These are phyloP conservation scores for Pichia sp. DNA, from an alignment of 1,139 yeast species.

Conservation along the genomic window DNA sequence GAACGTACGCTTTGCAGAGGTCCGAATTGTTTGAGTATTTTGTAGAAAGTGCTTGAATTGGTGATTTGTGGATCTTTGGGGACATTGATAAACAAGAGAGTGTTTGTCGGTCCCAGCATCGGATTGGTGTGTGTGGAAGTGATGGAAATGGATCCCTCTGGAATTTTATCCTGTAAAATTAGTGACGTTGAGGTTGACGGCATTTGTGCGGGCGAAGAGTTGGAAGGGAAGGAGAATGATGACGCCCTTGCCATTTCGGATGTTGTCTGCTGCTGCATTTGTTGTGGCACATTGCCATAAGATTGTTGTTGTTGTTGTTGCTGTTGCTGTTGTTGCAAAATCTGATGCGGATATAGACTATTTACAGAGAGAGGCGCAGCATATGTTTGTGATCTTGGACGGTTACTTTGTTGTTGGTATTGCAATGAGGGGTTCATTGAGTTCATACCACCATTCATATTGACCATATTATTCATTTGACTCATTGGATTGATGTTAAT, in stretches of 20 bases:
- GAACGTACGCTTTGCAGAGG: constrained; percentile 53
- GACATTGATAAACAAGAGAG: constrained; percentile 69
- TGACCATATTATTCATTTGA: too few species aligned
- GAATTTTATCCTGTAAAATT: constrained; percentile 47
- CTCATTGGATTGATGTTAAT: too few species aligned
- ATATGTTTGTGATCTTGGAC: constrained; percentile 38
- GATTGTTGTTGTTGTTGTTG: constrained; percentile 18
- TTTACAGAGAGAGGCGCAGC: constrained; percentile 12
- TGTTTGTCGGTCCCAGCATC: constrained; percentile 68
- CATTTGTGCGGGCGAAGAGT: background rate
- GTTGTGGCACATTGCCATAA: constrained; percentile 5
- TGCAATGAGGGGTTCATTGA: too few species aligned
- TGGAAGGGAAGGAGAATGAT: too few species aligned
- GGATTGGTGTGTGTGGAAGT: constrained; percentile 65
- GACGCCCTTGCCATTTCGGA: constrained; percentile 11
- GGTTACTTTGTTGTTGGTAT: too few species aligned
- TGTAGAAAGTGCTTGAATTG: constrained; percentile 24
- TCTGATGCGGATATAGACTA: background rate
- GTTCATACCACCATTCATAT: too few species aligned
- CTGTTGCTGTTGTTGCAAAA: constrained; percentile 9
- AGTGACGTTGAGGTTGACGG: constrained; percentile 14
- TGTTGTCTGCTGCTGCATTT: background rate
- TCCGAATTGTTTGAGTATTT: constrained; percentile 42
- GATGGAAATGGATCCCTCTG: constrained; percentile 39
- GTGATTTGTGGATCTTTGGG: constrained; percentile 35